Percentiles rank a stretch among this genome's conserved stretches.
These are phyloP conservation scores for peach (Prunus persica) DNA, from an alignment of 306 rosid species.

Conservation along the genomic window DNA sequence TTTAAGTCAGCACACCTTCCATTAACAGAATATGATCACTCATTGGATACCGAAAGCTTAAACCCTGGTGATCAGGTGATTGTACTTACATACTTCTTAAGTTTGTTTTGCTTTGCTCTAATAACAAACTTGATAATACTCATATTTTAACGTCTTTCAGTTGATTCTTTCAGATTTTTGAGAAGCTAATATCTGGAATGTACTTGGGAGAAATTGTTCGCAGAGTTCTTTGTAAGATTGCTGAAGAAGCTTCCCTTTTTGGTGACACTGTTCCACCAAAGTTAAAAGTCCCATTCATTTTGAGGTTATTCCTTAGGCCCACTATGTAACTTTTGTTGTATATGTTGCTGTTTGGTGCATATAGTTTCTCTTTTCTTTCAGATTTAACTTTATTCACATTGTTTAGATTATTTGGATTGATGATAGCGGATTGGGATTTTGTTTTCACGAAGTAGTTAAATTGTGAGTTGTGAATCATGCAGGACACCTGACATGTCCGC, in stretches of 20 bases:
- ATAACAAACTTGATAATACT: background rate
- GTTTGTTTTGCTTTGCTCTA: background rate
- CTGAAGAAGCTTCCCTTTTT: conserved; percentile 80
- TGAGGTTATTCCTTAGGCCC: conserved; percentile 43
- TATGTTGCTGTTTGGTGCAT: conserved; percentile 1
- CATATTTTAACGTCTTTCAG: conserved; percentile 18
- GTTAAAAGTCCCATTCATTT: conserved; percentile 62
- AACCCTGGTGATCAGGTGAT: conserved; percentile 98
- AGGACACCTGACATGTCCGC: conserved; percentile 94
- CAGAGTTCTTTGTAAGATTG: conserved; percentile 67
- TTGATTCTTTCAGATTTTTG: conserved; percentile 62
- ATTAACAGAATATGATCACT: conserved; percentile 70
- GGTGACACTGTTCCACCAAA: conserved; percentile 83
- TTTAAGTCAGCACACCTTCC: conserved; percentile 83
- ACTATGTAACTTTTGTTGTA: conserved; percentile 11
- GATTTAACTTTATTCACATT: background rate
- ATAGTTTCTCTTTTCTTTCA: background rate
- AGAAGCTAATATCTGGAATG: conserved; percentile 95
- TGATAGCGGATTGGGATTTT: background rate
- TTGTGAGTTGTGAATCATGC: conserved; percentile 21
- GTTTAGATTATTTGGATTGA: background rate
- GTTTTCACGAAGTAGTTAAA: background rate
- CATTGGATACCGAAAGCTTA: conserved; percentile 69
- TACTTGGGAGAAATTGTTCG: conserved; percentile 95
- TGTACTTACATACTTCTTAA: conserved; percentile 6